These are phyloP conservation scores for Salix dunnii DNA, from an alignment of 345 rosid genomes.

Conservation along the genomic window DNA sequence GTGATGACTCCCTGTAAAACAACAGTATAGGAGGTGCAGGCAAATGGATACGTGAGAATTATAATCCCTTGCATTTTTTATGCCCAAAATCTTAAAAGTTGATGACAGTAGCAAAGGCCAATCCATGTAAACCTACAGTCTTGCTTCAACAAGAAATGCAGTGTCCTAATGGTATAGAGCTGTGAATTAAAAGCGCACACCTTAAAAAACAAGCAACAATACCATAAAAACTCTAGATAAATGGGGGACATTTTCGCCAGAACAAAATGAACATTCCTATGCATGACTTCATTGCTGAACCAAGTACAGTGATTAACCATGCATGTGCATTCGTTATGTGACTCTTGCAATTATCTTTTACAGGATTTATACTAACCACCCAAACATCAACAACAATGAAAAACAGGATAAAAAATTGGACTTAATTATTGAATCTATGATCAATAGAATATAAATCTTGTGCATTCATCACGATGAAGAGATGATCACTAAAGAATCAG, in stretches of 20 bases:
- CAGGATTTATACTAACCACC: background rate
- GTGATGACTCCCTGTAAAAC: constrained; percentile 82
- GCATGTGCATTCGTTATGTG: background rate
- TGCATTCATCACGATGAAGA: background rate
- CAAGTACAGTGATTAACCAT: background rate
- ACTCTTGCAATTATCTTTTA: background rate
- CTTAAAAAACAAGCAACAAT: background rate
- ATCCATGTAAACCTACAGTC: background rate
- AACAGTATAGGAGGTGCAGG: background rate
- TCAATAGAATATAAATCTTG: background rate
- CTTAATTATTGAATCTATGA: background rate
- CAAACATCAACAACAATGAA: background rate
- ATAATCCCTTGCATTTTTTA: background rate
- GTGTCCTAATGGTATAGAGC: background rate
- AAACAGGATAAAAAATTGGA: background rate
- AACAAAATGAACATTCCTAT: background rate
- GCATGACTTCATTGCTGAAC: background rate
- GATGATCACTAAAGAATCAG: too few species aligned
- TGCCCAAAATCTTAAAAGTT: too few species aligned
- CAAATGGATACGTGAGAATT: background rate
- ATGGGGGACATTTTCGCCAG: background rate
- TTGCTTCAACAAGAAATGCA: background rate
- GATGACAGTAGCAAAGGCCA: too few species aligned
- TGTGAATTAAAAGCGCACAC: background rate
- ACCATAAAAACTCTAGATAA: background rate